Base-by-base conservation (phyloP, 768 basidiomycete genomes). In the Dacryopinax primogenitus region DNA sequence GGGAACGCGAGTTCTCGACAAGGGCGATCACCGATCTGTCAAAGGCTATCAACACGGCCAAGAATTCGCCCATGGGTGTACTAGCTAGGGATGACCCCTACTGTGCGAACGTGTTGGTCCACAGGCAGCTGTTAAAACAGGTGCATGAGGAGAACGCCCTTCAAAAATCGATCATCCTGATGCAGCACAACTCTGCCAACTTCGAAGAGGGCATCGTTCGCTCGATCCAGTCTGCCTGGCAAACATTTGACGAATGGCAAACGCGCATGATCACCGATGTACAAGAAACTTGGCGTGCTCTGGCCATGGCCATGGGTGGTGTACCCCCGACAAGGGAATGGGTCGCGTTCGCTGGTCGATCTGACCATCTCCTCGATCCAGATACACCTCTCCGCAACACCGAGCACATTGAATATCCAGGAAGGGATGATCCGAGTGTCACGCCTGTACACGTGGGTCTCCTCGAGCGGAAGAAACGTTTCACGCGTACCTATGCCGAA, bases 161-260 rank as follows among this genome's bases (percentile, higher is more conserved):
- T 15, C 95, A 99, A 77, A 99, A 98, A 74, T 90, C 88, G 1
- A 90, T 97, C 71, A 86, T 99, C 72, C 94, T 99, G 74, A 97
- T 95, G 84, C 95, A 99, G 71, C 92, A 94, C 69, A 95, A 95
- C 74, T 90, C 87, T 16, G 95, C 94, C 23, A 87, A 94, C 73
- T 99, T 99, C 70, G 96, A 98, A 75, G 90, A 92, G 69, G 94
- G 93, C 63, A 90, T 99, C 70, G 92, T 99, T 30, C 88, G 90
- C 66, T 86, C 92, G 1, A 83, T 99, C 67, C 92, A 98, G 75
- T 93, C 92, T 21, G 92, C 96, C 0, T 99, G 96, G 96, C 84
- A 87, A 65, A 98, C 95, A 0, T 99, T 88, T 73, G 90, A 94
- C 71, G 95, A 98, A 71, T 92, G 90, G 90, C 84, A 87, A 47